These are phyloP conservation scores for Lotus japonicus DNA, from an alignment of 306 rosid species.

Conservation along the genomic window DNA sequence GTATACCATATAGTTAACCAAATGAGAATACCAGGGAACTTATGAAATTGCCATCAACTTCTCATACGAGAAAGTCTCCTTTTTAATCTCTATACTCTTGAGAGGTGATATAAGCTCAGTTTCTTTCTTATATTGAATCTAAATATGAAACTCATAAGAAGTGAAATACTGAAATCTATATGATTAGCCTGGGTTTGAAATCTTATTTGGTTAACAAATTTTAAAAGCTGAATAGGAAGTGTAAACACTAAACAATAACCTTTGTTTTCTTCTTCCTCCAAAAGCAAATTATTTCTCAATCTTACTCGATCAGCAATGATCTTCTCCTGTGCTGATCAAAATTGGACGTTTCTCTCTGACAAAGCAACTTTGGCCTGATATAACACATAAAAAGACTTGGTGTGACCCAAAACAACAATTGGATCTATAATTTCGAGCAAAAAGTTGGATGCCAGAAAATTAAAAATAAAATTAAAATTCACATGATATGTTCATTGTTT, in stretches of 20 bases:
- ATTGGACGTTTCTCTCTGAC: background rate
- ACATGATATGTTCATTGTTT: conserved; percentile 9
- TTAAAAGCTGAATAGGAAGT: no score
- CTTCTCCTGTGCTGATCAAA: background rate
- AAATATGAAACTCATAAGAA: no score
- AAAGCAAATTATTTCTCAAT: background rate
- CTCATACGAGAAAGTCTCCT: no score
- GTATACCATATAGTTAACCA: no score
- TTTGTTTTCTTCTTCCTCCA: background rate
- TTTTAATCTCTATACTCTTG: no score
- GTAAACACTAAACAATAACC: background rate
- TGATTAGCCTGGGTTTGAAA: no score
- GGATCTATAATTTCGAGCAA: background rate
- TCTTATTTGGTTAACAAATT: no score
- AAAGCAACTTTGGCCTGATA: background rate
- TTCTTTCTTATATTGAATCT: no score
- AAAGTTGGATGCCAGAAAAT: conserved; percentile 4
- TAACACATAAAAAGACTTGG: background rate
- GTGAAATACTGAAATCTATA: no score
- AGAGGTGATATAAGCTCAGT: no score
- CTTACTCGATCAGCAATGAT: background rate
- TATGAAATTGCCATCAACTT: no score
- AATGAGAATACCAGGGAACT: no score
- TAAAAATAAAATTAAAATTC: background rate
- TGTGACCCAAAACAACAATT: background rate